These are phyloP conservation scores for Crithidia brevicula DNA, from an alignment of 208 protist genomes.

Conservation along the genomic window DNA sequence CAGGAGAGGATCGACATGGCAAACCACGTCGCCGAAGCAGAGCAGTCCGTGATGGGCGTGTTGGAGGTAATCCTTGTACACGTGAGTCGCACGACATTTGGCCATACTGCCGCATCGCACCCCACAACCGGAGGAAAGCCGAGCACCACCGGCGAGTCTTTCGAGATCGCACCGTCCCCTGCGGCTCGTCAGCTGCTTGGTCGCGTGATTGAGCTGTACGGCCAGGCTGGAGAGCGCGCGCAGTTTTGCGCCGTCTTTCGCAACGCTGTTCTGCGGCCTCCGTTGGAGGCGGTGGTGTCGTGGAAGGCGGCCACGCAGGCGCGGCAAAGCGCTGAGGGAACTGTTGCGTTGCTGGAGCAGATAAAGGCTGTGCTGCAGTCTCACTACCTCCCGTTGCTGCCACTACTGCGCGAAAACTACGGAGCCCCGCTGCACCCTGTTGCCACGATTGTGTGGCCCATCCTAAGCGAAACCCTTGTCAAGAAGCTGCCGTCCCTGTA, in stretches of 20 bases:
- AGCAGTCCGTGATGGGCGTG: slow-evolving; percentile 33
- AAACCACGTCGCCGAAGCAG: slow-evolving; percentile 21
- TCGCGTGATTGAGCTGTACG: slow-evolving; percentile 58
- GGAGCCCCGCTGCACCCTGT: slow-evolving; percentile 41
- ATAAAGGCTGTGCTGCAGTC: slow-evolving; percentile 46
- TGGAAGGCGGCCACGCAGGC: slow-evolving; percentile 86
- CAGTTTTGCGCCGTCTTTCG: slow-evolving; percentile 72
- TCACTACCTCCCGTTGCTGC: slow-evolving; percentile 55
- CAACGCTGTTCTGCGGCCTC: slow-evolving; percentile 56
- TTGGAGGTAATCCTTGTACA: slow-evolving; percentile 30
- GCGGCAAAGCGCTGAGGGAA: slow-evolving; percentile 63
- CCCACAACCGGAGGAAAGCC: no score
- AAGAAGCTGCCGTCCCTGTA: slow-evolving; percentile 83
- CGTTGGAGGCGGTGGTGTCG: slow-evolving; percentile 69
- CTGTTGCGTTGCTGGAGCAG: slow-evolving; percentile 50
- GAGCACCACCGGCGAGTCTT: no score
- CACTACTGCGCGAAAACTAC: slow-evolving; percentile 56
- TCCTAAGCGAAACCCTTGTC: slow-evolving; percentile 72
- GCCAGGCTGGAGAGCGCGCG: slow-evolving; percentile 31
- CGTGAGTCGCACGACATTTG: slow-evolving; percentile 18
- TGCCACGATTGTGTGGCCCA: slow-evolving; percentile 79
- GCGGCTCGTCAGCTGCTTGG: slow-evolving; percentile 26
- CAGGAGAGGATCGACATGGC: slow-evolving; percentile 26
- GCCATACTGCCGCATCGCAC: neutral
- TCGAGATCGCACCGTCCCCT: neutral